A percentile compares a stretch with the other conserved stretches of the same genome.
phyloP scores from a whole-genome alignment of 192 early-diverging fungal genomes.

The Backusella liffmaniae region DNA sequence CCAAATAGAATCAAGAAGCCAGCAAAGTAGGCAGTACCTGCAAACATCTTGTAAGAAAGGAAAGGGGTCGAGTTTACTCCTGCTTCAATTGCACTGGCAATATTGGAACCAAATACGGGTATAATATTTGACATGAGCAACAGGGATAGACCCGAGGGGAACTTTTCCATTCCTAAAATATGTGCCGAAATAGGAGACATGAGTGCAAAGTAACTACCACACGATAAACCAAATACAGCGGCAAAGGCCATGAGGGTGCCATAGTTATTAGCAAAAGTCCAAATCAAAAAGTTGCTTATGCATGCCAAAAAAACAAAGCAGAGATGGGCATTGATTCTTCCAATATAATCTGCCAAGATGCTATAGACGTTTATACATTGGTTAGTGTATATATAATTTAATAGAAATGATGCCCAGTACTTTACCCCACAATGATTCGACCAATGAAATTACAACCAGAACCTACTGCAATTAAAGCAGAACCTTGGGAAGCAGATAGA shows the following conservation, averaged over 20 bases:
- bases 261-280: constrained; percentile 33
- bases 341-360: constrained; percentile 28
- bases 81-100: constrained; percentile 32
- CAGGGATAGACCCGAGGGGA: constrained; percentile 23
- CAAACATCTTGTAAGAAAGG: constrained; percentile 45
- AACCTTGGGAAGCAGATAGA: constrained; percentile 23
- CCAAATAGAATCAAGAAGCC: not conserved
- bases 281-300: constrained; percentile 26
- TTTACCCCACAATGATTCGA: constrained; percentile 25
- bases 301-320: constrained; percentile 25
- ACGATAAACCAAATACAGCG: constrained; percentile 31
- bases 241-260: constrained; percentile 29
- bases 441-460: constrained; percentile 27
- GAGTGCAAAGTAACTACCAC: constrained; percentile 36
- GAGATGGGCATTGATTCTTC: constrained; percentile 27
- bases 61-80: constrained; percentile 24
- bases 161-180: constrained; percentile 24
- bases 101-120: constrained; percentile 31
- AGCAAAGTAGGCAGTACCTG: constrained; percentile 17
- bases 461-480: constrained; percentile 17
- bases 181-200: constrained; percentile 28
- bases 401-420: not conserved
- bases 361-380: not conserved
- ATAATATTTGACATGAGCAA: constrained; percentile 27
- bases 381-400: not conserved